Percentiles rank a stretch among this genome's conserved stretches.
Evolutionary conservation across 2,329 filamentous ascomycete genomes (phyloP).

Genomic region (Diaporthe australafricana): DNA sequence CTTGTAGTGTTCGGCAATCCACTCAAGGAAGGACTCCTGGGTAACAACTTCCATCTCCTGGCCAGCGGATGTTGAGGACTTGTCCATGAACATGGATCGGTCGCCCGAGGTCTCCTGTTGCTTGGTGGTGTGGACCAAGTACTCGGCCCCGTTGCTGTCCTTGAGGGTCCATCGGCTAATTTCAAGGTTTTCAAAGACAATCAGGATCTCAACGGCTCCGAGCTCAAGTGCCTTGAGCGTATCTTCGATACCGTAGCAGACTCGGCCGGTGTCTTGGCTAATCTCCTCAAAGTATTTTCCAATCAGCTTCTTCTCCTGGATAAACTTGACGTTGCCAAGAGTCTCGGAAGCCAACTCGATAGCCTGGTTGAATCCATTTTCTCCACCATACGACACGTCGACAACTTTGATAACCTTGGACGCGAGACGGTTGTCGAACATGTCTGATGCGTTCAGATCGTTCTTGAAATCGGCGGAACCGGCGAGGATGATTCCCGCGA

Average conservation of each 20-base stretch:
- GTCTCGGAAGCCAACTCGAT: constrained; percentile 97
- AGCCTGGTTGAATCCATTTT: constrained; percentile 99
- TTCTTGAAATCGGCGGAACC: constrained; percentile 99
- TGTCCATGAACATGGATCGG: constrained; percentile 92
- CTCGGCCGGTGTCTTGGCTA: constrained; percentile 94
- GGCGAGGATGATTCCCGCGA: constrained; percentile 92
- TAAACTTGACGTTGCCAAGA: constrained; percentile 98
- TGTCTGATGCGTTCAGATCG: constrained; percentile 95
- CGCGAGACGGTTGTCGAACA: constrained; percentile 93
- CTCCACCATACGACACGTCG: constrained; percentile 97
- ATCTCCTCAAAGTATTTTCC: constrained; percentile 99
- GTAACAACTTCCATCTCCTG: constrained; percentile 96
- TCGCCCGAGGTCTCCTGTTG: constrained; percentile 75
- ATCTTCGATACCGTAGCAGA: constrained; percentile 98
- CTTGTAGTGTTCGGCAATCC: constrained; percentile 98
- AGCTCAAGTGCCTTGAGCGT: constrained; percentile 97
- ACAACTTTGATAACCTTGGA: constrained; percentile 99
- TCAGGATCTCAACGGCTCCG: constrained; percentile 92
- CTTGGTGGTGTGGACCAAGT: constrained; percentile 90
- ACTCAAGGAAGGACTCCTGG: constrained; percentile 95
- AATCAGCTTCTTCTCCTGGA: constrained; percentile 99
- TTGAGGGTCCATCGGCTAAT: constrained; percentile 93
- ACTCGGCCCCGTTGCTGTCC: constrained; percentile 77
- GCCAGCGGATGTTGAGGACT: constrained; percentile 74
- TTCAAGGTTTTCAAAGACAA: constrained; percentile 97